Percentiles rank a stretch among this genome's conserved stretches.
Evolutionary conservation across 2,329 filamentous ascomycete species (phyloP).

Genomic region (Neofusicoccum parvum): DNA sequence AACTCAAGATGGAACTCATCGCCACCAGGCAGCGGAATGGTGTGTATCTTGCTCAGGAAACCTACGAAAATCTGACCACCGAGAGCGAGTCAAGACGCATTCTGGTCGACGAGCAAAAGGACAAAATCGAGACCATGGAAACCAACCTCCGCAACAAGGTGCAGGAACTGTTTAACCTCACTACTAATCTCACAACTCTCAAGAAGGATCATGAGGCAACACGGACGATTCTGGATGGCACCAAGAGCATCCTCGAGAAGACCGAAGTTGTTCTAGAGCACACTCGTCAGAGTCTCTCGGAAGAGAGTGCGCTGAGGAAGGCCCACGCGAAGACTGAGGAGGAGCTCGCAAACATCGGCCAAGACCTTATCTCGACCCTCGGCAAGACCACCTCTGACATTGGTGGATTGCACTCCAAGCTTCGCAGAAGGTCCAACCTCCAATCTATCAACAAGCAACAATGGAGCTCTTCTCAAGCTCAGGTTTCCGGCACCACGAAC

Average conservation of each 20-base stretch:
- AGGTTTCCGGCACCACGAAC: slow-evolving; percentile 75
- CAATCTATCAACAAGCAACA: slow-evolving; percentile 76
- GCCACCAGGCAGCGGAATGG: slow-evolving; percentile 91
- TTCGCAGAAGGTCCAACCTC: slow-evolving; percentile 80
- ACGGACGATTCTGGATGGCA: slow-evolving; percentile 71
- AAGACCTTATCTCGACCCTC: slow-evolving; percentile 75
- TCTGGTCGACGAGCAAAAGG: slow-evolving; percentile 86
- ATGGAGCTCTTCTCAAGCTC: slow-evolving; percentile 75
- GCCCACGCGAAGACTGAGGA: slow-evolving; percentile 86
- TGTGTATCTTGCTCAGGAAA: slow-evolving; percentile 87
- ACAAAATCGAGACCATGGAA: slow-evolving; percentile 91
- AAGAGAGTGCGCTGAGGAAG: slow-evolving; percentile 77
- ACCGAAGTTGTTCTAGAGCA: slow-evolving; percentile 81
- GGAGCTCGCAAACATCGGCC: slow-evolving; percentile 72
- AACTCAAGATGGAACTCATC: slow-evolving; percentile 89
- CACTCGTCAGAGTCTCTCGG: slow-evolving; percentile 73
- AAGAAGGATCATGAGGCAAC: slow-evolving; percentile 89
- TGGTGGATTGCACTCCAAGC: slow-evolving; percentile 79
- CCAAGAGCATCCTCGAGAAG: slow-evolving; percentile 79
- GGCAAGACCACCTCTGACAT: slow-evolving; percentile 79
- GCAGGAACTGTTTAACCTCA: slow-evolving; percentile 85
- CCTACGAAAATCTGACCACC: slow-evolving; percentile 86
- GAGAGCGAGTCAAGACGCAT: slow-evolving; percentile 92
- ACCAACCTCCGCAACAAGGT: slow-evolving; percentile 88
- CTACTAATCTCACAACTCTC: slow-evolving; percentile 80